Base-by-base conservation (phyloP, 345 rosid species). In the Physaria fendleri region DNA sequence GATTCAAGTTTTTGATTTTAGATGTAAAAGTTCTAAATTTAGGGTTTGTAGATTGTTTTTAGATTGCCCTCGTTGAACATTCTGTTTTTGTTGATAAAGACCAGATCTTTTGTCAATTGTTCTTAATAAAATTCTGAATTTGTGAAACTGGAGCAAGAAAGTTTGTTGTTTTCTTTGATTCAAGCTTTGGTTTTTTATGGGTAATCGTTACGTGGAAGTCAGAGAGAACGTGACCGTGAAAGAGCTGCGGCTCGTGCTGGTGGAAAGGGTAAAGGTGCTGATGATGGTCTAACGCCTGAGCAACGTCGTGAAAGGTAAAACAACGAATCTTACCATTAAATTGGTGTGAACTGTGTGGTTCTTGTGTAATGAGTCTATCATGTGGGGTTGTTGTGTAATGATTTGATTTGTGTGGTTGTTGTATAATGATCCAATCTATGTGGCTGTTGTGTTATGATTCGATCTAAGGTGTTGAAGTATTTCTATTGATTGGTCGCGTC, bases 231-330 rank as follows among this genome's bases (percentile, higher is more conserved):
- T 38, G 95, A 87, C 75, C 90, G 95, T 22, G 93, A 90, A 75
- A 75, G 93, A 71, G 90, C 95, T 17, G 88, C 81, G 11, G 81
- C 95, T 35, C 75, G 90, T 57, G 7, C 58, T 23, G 62, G 57
- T 3, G 56, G 64, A 5, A 77, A 82, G 41, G 40, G 71, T 17
- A 74, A 58, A 68, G 51, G 64, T 8, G 84, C 74, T 28, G 83
- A 62, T 23, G 90, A 84, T 40, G 88, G 92, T 0, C 60, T 90
- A 62, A 90, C 93, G 17, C 90, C 95, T 0, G 90, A 90, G 64
- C 97, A 90, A 78, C 88, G 95, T 56, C 93, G 93, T n/a, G 97
- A 87, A 66, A 84, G 90, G 93, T 87, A 4, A 24, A 1, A n/a
- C n/a, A 35, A 29, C 9, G 13, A 38, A 24, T 40, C 39, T 16